Evolutionary conservation across 164 flowering plant species (phyloP).

Genomic region (Liriodendron chinense): DNA sequence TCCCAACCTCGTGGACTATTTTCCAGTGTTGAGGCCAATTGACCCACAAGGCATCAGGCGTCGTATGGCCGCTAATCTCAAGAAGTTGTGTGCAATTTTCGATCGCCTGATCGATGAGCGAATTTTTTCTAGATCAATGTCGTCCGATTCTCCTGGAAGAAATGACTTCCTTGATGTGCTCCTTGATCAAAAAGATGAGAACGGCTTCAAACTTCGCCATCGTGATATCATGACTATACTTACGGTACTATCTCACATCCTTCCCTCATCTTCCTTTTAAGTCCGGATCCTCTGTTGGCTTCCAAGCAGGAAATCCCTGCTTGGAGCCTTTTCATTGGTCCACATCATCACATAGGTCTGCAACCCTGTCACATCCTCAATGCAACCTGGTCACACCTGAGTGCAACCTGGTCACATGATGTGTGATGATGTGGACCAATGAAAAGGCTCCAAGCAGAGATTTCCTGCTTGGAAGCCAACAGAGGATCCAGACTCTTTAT

Average conservation of each 20-base stretch:
- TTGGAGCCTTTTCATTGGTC: no score
- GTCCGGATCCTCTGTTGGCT: no score
- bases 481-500: no score
- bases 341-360: no score
- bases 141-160: not conserved
- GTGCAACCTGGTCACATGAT: no score
- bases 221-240: not conserved
- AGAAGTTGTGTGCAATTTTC: not conserved
- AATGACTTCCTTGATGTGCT: conserved; percentile 11
- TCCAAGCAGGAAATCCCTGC: no score
- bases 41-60: conserved; percentile 14
- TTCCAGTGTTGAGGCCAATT: conserved; percentile 6
- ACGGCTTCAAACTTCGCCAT: not conserved
- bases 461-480: no score
- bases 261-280: no score
- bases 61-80: not conserved
- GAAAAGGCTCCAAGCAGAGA: no score
- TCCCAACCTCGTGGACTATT: conserved; percentile 16
- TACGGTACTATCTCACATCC: not conserved
- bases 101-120: conserved; percentile 10
- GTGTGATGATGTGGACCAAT: no score
- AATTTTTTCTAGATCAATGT: not conserved
- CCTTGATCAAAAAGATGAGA: conserved; percentile 1
- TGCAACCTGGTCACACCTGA: no score
- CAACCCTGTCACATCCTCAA: no score